Conservation (phyloP, 345 rosid genomes). For the Rubroshorea leprosula region DNA sequence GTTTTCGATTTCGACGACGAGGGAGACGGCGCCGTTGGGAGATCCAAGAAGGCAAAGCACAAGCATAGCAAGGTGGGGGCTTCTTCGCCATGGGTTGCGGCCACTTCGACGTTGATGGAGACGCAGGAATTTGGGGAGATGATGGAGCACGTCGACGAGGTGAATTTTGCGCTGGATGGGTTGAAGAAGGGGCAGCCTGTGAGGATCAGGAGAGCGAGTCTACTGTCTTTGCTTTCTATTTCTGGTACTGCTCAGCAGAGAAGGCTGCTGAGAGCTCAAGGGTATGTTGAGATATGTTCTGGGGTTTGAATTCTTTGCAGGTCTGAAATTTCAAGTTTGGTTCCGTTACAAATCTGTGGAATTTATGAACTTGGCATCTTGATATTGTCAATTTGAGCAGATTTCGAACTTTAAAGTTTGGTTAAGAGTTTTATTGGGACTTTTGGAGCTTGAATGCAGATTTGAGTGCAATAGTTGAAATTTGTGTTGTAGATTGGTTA, state of each 20-base stretch:
- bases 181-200: slow-evolving; percentile 67
- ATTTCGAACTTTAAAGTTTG: neutral
- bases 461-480: neutral
- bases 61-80: slow-evolving; percentile 13
- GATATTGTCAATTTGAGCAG: neutral
- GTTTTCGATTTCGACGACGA: slow-evolving; percentile 17
- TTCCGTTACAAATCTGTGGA: neutral
- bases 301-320: slow-evolving; percentile 13
- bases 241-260: slow-evolving; percentile 70
- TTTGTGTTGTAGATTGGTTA: neutral
- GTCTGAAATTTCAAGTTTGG: slow-evolving; percentile 6
- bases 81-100: slow-evolving; percentile 29
- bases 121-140: slow-evolving; percentile 97
- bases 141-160: slow-evolving; percentile 99
- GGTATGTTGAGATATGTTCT: slow-evolving; percentile 28
- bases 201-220: slow-evolving; percentile 79
- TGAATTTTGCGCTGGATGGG: slow-evolving; percentile 93
- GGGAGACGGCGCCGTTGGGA: slow-evolving; percentile 29
- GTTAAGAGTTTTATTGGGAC: neutral
- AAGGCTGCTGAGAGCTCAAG: slow-evolving; percentile 76
- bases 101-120: slow-evolving; percentile 80
- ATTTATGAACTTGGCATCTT: slow-evolving; percentile 5
- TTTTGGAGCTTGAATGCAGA: neutral
- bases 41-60: slow-evolving; percentile 54
- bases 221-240: slow-evolving; percentile 69